phyloP scores from a whole-genome alignment of 176 grass and related monocot species.

The Lolium rigidum region DNA sequence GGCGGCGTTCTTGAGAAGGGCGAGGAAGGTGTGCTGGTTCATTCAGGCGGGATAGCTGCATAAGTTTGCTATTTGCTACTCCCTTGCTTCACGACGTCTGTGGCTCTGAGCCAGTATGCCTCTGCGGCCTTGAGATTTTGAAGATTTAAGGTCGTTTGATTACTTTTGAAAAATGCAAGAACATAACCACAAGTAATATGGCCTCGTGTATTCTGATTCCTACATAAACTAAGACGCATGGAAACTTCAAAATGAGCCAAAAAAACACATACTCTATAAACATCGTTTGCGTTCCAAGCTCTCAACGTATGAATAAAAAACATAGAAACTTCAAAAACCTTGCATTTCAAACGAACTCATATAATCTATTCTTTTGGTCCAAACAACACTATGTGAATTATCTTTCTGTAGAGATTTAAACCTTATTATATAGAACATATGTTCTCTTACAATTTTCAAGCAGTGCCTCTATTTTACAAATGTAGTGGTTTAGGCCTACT shows the following conservation, averaged over 20 bases:
- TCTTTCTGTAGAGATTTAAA: background rate
- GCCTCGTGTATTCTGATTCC: too few species aligned
- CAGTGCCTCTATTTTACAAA: background rate
- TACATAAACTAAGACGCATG: too few species aligned
- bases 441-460: background rate
- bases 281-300: too few species aligned
- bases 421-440: background rate
- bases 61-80: background rate
- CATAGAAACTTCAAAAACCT: too few species aligned
- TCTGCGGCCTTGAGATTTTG: background rate
- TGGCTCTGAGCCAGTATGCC: background rate
- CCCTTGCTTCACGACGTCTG: background rate
- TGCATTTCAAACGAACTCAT: too few species aligned
- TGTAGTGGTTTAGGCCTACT: background rate
- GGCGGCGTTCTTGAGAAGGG: background rate
- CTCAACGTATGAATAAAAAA: too few species aligned
- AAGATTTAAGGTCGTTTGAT: background rate
- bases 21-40: conserved; percentile 11
- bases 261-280: too few species aligned
- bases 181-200: too few species aligned
- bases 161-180: too few species aligned
- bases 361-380: background rate
- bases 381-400: background rate
- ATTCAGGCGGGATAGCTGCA: conserved; percentile 8
- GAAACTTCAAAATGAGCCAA: too few species aligned